phyloP scores from a whole-genome alignment of 169 alveolate genomes.

The Eimeria nieschulzi region DNA sequence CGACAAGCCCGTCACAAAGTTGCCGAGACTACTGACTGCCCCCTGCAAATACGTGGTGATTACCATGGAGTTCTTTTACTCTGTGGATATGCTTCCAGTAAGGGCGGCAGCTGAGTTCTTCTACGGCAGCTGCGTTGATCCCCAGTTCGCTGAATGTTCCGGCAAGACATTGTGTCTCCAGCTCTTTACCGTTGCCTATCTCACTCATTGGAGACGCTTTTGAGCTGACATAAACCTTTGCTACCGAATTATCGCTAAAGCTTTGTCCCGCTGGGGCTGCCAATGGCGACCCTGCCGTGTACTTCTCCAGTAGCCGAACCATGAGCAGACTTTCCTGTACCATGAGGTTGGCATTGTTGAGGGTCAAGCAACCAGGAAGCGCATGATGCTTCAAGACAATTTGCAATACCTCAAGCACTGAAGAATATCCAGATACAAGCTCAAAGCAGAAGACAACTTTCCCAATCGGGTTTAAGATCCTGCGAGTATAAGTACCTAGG shows the following conservation, averaged over 20 bases:
- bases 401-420: constrained; percentile 51
- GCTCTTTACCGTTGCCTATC: background rate
- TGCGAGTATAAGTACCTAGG: background rate
- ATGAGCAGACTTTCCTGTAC: constrained; percentile 40
- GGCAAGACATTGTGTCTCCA: constrained; percentile 41
- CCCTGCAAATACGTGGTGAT: background rate
- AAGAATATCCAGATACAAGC: background rate
- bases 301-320: constrained; percentile 16
- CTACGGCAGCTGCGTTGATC: constrained; percentile 47
- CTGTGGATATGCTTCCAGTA: constrained; percentile 5
- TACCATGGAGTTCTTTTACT: constrained; percentile 32
- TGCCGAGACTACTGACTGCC: no score
- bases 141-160: constrained; percentile 45
- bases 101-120: constrained; percentile 5
- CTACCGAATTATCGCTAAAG: constrained; percentile 11
- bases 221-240: background rate
- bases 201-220: constrained; percentile 21
- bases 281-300: constrained; percentile 36
- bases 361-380: constrained; percentile 38
- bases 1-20: no score
- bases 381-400: constrained; percentile 33
- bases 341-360: constrained; percentile 32
- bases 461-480: background rate
- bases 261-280: constrained; percentile 31
- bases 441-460: background rate